Evolutionary conservation across 257 asterid species (phyloP).

Genomic region (Haberlea rhodopensis): DNA sequence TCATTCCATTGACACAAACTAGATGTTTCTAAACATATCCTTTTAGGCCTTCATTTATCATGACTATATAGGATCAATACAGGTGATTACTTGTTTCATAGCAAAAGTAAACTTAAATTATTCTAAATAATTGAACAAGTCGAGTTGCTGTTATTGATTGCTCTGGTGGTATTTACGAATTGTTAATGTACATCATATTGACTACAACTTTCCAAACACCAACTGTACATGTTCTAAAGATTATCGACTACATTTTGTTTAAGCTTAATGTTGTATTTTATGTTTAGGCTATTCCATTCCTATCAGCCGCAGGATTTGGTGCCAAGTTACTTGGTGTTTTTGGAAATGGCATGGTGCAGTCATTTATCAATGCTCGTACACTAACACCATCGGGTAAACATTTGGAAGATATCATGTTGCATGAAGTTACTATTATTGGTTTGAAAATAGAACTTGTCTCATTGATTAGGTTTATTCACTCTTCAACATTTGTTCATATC

Average conservation of each 20-base stretch:
- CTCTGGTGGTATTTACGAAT: slow-evolving; percentile 1
- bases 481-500: slow-evolving; percentile 16
- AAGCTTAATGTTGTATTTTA: slow-evolving; percentile 19
- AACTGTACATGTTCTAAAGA: slow-evolving; percentile 7
- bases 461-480: neutral
- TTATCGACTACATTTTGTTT: slow-evolving; percentile 3
- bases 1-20: neutral
- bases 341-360: slow-evolving; percentile 98
- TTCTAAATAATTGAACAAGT: neutral
- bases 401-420: slow-evolving; percentile 23
- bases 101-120: neutral
- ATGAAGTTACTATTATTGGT: slow-evolving; percentile 12
- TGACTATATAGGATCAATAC: neutral
- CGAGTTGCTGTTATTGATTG: neutral
- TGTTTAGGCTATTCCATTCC: slow-evolving; percentile 81
- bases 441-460: slow-evolving; percentile 14
- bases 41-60: neutral
- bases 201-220: slow-evolving; percentile 15
- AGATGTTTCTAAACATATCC: neutral
- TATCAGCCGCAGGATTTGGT: slow-evolving; percentile 97
- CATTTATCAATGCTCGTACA: slow-evolving; percentile 86
- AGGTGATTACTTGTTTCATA: neutral
- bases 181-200: slow-evolving; percentile 8
- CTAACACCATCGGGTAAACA: slow-evolving; percentile 70
- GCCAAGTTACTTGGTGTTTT: slow-evolving; percentile 95